Evolutionary conservation across 352 stramenopile genomes (phyloP).

Genomic region (Pythium aristosporum): DNA sequence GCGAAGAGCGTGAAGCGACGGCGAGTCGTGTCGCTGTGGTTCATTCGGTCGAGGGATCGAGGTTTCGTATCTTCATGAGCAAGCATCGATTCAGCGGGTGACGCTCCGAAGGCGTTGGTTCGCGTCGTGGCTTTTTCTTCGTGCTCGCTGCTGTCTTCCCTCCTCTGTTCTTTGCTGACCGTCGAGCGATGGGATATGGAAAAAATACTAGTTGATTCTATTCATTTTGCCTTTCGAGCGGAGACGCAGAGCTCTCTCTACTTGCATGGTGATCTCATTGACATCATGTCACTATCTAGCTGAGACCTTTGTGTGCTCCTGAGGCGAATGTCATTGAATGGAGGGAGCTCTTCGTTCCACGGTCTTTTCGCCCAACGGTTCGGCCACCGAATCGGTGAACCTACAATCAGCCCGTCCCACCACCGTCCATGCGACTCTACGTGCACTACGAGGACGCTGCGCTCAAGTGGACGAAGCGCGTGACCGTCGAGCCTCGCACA

Average conservation of each 20-base stretch:
- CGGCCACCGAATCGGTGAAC: not conserved
- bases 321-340: not conserved
- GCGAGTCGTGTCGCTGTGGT: too few relatives aligned
- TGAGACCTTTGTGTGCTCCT: not conserved
- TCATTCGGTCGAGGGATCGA: not conserved
- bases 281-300: not conserved
- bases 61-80: constrained; percentile 4
- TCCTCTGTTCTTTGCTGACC: not conserved
- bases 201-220: constrained; percentile 35
- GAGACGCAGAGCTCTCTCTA: not conserved
- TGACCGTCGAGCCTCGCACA: constrained; percentile 31
- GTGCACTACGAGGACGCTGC: constrained; percentile 55
- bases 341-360: constrained; percentile 5
- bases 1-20: too few relatives aligned
- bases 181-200: constrained; percentile 23
- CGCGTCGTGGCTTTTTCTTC: not conserved
- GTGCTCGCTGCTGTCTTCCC: not conserved
- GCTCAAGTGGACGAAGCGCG: constrained; percentile 52
- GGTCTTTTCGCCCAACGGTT: constrained; percentile 1
- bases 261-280: not conserved
- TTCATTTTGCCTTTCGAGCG: constrained; percentile 16
- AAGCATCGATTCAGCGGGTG: not conserved
- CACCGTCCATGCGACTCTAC: constrained; percentile 45
- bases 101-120: not conserved
- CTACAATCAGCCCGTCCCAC: not conserved